phyloP scores from a whole-genome alignment of 2,329 filamentous ascomycete species.

The Sclerotinia glacialis region DNA sequence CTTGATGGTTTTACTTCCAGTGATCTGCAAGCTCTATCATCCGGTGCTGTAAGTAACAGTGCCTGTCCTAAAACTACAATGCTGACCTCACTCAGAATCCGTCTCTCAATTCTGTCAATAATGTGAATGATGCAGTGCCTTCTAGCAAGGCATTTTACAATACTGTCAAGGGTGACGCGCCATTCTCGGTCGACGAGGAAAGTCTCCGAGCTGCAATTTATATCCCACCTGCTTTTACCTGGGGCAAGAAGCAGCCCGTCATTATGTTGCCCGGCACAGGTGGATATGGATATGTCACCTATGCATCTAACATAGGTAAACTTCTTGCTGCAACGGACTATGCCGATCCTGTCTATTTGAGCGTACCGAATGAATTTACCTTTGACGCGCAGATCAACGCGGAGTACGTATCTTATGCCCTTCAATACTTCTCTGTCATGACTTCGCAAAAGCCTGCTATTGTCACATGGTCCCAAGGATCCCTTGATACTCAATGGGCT shows the following conservation, averaged over 20 bases:
- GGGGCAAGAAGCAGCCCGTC: slow-evolving; percentile 47
- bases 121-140: background rate
- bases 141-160: slow-evolving; percentile 29
- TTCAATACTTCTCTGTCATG: slow-evolving; percentile 52
- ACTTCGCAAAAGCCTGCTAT: slow-evolving; percentile 43
- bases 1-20: slow-evolving; percentile 25
- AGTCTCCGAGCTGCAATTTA: slow-evolving; percentile 51
- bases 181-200: slow-evolving; percentile 48
- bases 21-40: slow-evolving; percentile 23
- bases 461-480: slow-evolving; percentile 56
- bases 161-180: slow-evolving; percentile 42
- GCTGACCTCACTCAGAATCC: background rate
- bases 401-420: slow-evolving; percentile 57
- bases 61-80: background rate
- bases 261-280: slow-evolving; percentile 55
- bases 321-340: slow-evolving; percentile 45
- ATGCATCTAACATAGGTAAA: slow-evolving; percentile 46
- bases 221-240: slow-evolving; percentile 50
- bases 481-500: slow-evolving; percentile 54
- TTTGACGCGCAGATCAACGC: slow-evolving; percentile 50
- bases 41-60: slow-evolving; percentile 2
- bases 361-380: slow-evolving; percentile 49
- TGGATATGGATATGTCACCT: slow-evolving; percentile 44
- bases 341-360: slow-evolving; percentile 54
- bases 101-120: background rate